phyloP scores from a whole-genome alignment of 345 rosid species.

The Kernera saxatilis region DNA sequence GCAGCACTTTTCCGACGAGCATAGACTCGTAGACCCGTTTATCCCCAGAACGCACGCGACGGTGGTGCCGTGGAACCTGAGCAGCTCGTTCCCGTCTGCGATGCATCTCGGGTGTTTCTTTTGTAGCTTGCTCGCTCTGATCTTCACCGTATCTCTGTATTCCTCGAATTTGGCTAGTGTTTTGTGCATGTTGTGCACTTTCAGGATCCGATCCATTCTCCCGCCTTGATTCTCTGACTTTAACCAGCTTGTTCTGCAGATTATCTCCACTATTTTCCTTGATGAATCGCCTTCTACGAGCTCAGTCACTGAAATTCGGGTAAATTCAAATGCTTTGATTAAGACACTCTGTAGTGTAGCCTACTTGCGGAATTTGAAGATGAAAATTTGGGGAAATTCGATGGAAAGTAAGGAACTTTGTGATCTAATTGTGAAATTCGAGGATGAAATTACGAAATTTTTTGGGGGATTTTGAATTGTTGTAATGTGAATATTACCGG shows the following conservation, averaged over 20 bases:
- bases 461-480: not conserved
- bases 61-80: conserved; percentile 83
- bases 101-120: conserved; percentile 93
- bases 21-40: conserved; percentile 72
- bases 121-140: conserved; percentile 74
- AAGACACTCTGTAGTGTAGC: not conserved
- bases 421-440: not conserved
- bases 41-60: conserved; percentile 73
- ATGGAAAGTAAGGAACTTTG: not conserved
- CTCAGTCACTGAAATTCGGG: conserved; percentile 60
- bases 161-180: conserved; percentile 90
- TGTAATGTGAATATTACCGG: conserved; percentile 43
- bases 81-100: conserved; percentile 93
- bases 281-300: conserved; percentile 96
- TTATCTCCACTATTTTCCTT: conserved; percentile 88
- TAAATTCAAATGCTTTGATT: not conserved
- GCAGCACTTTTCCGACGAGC: conserved; percentile 62
- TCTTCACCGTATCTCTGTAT: conserved; percentile 79
- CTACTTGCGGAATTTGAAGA: not conserved
- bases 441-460: not conserved
- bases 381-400: not conserved
- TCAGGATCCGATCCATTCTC: conserved; percentile 77
- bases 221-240: conserved; percentile 70
- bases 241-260: conserved; percentile 79
- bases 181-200: conserved; percentile 92